phyloP scores from a whole-genome alignment of 1,284 basidiomycete genomes.

The Amylostereum areolatum region DNA sequence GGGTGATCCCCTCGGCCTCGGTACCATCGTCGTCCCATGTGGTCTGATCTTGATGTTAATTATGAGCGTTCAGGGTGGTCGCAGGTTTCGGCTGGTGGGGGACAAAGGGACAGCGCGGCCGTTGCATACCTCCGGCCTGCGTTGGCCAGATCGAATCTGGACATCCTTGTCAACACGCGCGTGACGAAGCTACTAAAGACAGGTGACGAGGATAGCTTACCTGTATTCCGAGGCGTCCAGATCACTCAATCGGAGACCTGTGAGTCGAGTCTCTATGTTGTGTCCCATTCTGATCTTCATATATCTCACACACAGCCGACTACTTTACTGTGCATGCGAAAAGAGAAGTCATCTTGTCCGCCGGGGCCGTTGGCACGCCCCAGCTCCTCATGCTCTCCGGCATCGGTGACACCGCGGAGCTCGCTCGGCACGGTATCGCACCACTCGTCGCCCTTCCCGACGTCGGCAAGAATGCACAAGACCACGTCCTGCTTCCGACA shows the following conservation, averaged over 20 bases:
- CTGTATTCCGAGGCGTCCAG: slow-evolving; percentile 16
- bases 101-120: no score
- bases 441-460: slow-evolving; percentile 38
- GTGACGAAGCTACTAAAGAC: slow-evolving; percentile 16
- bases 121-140: slow-evolving; percentile 15
- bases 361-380: neutral
- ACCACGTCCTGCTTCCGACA: neutral
- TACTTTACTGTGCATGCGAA: neutral
- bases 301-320: no score
- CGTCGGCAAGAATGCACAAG: slow-evolving; percentile 17
- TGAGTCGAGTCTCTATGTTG: no score
- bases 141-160: slow-evolving; percentile 18
- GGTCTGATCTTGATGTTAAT: neutral
- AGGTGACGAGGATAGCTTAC: neutral
- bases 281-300: no score
- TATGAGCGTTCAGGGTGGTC: slow-evolving; percentile 11
- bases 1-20: slow-evolving; percentile 24
- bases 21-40: slow-evolving; percentile 10
- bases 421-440: slow-evolving; percentile 42
- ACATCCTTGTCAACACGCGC: slow-evolving; percentile 18
- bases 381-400: slow-evolving; percentile 71
- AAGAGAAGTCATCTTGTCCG: neutral
- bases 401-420: slow-evolving; percentile 50
- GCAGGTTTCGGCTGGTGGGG: slow-evolving; percentile 8
- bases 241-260: slow-evolving; percentile 2